Evolutionary conservation across 495 filamentous ascomycete species (phyloP).

Genomic region (Aspergillus campestris): DNA sequence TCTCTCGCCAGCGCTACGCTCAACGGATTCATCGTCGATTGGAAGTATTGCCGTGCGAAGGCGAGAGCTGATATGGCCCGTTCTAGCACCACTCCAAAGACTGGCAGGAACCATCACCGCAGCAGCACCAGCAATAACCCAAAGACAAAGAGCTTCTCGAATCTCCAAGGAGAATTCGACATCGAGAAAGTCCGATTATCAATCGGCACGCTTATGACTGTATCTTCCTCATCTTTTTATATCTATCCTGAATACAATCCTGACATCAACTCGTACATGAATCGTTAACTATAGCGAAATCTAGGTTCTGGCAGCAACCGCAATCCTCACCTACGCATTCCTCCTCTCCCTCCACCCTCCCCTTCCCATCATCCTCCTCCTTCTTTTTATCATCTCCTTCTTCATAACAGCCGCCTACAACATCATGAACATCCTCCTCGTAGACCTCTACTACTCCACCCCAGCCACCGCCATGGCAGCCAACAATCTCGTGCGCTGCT

Average conservation of each 20-base stretch:
- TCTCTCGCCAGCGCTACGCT: slow-evolving; percentile 66
- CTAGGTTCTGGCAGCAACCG: slow-evolving; percentile 11
- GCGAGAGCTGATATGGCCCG: no score
- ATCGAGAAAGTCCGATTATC: slow-evolving; percentile 38
- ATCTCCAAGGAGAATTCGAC: slow-evolving; percentile 22
- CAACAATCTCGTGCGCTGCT: slow-evolving; percentile 60
- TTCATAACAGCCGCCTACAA: slow-evolving; percentile 47
- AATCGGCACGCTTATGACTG: slow-evolving; percentile 28
- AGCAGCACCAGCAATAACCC: slow-evolving; percentile 30
- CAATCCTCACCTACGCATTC: slow-evolving; percentile 11
- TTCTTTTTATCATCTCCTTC: slow-evolving; percentile 46
- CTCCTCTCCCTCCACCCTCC: slow-evolving; percentile 17
- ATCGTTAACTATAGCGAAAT: background rate
- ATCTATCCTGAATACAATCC: no score
- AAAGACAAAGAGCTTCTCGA: slow-evolving; percentile 21
- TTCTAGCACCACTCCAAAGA: no score
- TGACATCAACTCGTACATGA: no score
- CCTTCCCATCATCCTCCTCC: slow-evolving; percentile 38
- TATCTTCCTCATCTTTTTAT: slow-evolving; percentile 3
- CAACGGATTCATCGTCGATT: slow-evolving; percentile 60
- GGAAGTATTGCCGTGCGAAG: slow-evolving; percentile 32
- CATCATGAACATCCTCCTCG: slow-evolving; percentile 31
- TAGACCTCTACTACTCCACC: slow-evolving; percentile 52
- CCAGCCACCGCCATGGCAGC: slow-evolving; percentile 59
- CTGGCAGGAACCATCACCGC: no score